Evolutionary conservation across 176 grass and related monocot genomes (phyloP), one percentile per base, ranked within the genome.

Genomic region (Juncus inflexus): DNA sequence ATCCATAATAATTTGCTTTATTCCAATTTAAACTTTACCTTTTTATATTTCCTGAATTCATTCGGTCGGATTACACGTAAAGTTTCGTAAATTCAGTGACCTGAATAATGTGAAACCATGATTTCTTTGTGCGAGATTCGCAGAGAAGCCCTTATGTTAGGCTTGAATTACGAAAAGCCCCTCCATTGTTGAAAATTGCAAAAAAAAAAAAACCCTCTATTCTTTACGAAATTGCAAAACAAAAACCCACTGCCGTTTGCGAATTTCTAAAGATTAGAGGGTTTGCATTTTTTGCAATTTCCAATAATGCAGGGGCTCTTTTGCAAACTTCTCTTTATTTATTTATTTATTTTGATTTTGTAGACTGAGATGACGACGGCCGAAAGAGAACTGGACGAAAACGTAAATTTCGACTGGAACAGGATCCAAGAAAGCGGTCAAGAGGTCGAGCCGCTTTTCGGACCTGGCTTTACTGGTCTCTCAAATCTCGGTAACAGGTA

Each of bases 321-420:
- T 28, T 28, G 19, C 19, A 28, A 28, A 28, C 19, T 28, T 28
- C 19, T 28, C 19, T 28, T 28, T 28, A 28, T 28, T 28, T 28
- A 28, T 28, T 28, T 28, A 28, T 10, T 69, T 47, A 19, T 77
- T 15, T 73, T 55, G 19, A 28, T 67, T 37, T 64, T 81, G 60
- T 75, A 99, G 94, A 99, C 94, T 61, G 94, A 99, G 66, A 99
- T 99, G 94, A 99, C 94, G 70, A 99, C 94, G 52, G 94, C 94
- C 36, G 94, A 99, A 75, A 99, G 94, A 83, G 94, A 99, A 77
- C 85, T 99, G 81, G 94, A 99, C 66, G 69, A 79, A 51, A 99
- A 99, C 70, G 91, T 86, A 49, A 99, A 90, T 86, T 99, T 79
- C 89, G 94, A 99, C 55, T 99, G 94, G 94, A 99, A 92, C 61